Evolutionary conservation across 805 yeast genomes (phyloP), one percentile per base, ranked within the genome.

Genomic region (Sugiyamaella qingdaonensis): DNA sequence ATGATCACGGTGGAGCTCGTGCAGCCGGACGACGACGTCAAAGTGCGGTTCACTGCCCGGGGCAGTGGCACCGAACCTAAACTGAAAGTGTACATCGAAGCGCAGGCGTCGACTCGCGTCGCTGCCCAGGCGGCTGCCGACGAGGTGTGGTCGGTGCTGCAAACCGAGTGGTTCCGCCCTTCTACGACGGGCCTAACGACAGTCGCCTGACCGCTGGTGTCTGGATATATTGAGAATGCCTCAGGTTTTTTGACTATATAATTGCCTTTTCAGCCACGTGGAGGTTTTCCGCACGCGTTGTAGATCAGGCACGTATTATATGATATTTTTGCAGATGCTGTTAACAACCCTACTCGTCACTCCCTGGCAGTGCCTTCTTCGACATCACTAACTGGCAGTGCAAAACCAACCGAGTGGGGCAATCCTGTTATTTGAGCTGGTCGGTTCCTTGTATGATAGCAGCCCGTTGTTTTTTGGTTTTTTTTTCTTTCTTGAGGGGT

Each of bases 1-100:
- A 94, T 94, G 97, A 83, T 92, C 58, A 90, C 97, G 0, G 84
- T 78, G 1, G 68, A 69, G 21, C 69, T 88, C 19, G 21, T 49
- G 32, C 34, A 42, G n/a, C 35, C 49, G 27, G 46, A 55, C 3
- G 55, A 49, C 5, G 67, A 62, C 1, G 78, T 74, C 41, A 58
- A 58, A 18, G 82, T 88, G 1, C 71, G 95, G 34, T 84, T 91
- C 64, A 91, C 98, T 0, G 82, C 88, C 48, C 77, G 99, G 50
- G 97, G 97, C 0, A 88, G 96, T 2, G 99, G 99, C 10, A 92
- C 99, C 0, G 99, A 92, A 67, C 97, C 97, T 2, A 92, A 92
- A 66, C 73, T 92, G 58, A 92, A 92, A 68, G 87, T 92, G 0
- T 92, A 92, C 69, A 84, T 92, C 33, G 99, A 92, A 65, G 94